phyloP scores from a whole-genome alignment of 2,329 filamentous ascomycete species.

The Cladobotryum mycophilum region DNA sequence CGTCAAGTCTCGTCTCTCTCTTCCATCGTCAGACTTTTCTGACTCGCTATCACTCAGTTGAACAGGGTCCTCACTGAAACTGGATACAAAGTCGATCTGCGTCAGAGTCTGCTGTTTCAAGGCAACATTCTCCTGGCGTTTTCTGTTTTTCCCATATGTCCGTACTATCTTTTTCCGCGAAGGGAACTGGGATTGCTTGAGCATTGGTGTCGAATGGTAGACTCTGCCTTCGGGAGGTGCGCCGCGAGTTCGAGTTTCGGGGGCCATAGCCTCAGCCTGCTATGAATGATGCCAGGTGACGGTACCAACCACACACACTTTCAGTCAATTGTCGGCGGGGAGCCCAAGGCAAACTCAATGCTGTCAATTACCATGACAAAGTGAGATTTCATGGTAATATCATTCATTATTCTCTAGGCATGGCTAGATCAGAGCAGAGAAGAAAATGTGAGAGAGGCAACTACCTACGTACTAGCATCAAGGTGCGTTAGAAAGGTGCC shows the following conservation, averaged over 20 bases:
- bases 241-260: constrained; percentile 33
- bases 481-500: too few species aligned
- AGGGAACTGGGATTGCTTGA: constrained; percentile 35
- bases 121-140: not conserved
- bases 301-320: too few species aligned
- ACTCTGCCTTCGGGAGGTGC: constrained; percentile 30
- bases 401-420: too few species aligned
- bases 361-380: too few species aligned
- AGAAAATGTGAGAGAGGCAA: too few species aligned
- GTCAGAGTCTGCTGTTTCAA: constrained; percentile 36
- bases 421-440: too few species aligned
- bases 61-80: constrained; percentile 25
- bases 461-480: too few species aligned
- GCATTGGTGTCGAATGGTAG: constrained; percentile 32
- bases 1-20: constrained; percentile 14
- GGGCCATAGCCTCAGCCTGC: constrained; percentile 24
- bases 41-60: constrained; percentile 24
- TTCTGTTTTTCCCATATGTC: constrained; percentile 25
- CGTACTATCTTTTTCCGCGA: constrained; percentile 27
- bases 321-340: too few species aligned
- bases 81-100: constrained; percentile 35
- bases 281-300: too few species aligned
- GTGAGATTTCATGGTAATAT: too few species aligned
- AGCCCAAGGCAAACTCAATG: too few species aligned
- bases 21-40: constrained; percentile 14